A percentile compares a stretch with the other conserved stretches of the same genome.
Conservation (phyloP, 192 early-diverging fungal species). For the Linnemannia schmuckeri region DNA sequence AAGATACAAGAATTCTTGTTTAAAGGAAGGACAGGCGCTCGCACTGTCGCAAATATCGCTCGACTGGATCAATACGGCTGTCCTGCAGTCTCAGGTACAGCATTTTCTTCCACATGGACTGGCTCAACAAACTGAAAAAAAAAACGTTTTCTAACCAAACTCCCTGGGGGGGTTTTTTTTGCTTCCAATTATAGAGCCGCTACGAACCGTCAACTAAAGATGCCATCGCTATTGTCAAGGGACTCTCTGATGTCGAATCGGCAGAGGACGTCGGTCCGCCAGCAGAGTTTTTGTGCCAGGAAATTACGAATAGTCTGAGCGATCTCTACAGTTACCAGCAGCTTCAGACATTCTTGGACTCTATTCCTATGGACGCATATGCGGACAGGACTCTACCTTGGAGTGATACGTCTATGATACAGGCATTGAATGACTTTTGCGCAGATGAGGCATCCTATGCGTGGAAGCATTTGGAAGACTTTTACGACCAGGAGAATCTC, state of each 20-base stretch:
- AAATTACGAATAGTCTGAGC: slow-evolving; percentile 30
- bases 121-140: not conserved
- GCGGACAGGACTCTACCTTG: slow-evolving; percentile 30
- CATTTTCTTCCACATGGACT: not conserved
- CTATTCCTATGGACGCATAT: slow-evolving; percentile 23
- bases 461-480: slow-evolving; percentile 38
- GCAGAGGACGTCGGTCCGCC: slow-evolving; percentile 17
- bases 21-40: slow-evolving; percentile 37
- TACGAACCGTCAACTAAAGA: slow-evolving; percentile 44
- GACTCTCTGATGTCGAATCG: not conserved
- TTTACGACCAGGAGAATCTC: slow-evolving; percentile 7
- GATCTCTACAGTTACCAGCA: slow-evolving; percentile 42
- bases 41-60: slow-evolving; percentile 42
- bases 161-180: not conserved
- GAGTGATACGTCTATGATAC: slow-evolving; percentile 27
- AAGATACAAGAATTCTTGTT: slow-evolving; percentile 34
- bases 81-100: slow-evolving; percentile 34
- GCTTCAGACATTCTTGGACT: slow-evolving; percentile 43
- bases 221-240: slow-evolving; percentile 17
- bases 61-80: slow-evolving; percentile 51
- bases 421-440: slow-evolving; percentile 32
- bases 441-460: slow-evolving; percentile 18
- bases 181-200: slow-evolving; percentile 15
- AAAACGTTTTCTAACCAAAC: not conserved
- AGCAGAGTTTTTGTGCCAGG: slow-evolving; percentile 33